Evolutionary conservation across 495 filamentous ascomycete genomes (phyloP).

Genomic region (Chaetomium cochliodes): DNA sequence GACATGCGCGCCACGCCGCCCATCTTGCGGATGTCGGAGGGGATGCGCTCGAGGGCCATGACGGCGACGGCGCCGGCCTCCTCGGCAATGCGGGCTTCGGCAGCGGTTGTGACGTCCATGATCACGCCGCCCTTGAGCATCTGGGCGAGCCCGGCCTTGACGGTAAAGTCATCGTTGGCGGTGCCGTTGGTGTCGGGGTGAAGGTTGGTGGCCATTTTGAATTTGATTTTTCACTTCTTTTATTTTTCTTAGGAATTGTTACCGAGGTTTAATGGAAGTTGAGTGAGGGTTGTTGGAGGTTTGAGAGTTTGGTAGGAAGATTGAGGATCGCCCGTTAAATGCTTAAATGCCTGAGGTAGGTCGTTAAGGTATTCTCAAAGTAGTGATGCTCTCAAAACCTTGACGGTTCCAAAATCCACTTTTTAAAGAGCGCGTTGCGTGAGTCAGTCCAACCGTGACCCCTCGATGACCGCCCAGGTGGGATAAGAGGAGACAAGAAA

Average conservation of each 20-base stretch:
- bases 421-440: constrained; percentile 18
- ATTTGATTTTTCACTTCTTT: constrained; percentile 16
- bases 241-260: not conserved
- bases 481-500: not conserved
- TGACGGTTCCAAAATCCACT: not conserved
- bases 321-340: too few relatives aligned
- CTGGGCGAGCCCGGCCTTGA: constrained; percentile 92
- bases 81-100: constrained; percentile 95
- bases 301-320: too few relatives aligned
- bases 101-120: constrained; percentile 96
- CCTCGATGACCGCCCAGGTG: constrained; percentile 14
- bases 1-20: constrained; percentile 98
- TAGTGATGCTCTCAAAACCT: not conserved
- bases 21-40: constrained; percentile 88
- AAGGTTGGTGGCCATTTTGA: constrained; percentile 29
- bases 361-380: too few relatives aligned
- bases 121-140: constrained; percentile 99
- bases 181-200: constrained; percentile 30
- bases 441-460: constrained; percentile 20
- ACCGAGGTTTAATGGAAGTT: not conserved
- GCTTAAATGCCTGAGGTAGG: too few relatives aligned
- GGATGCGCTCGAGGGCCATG: constrained; percentile 98
- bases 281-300: too few relatives aligned
- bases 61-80: constrained; percentile 94
- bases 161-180: constrained; percentile 53